These are phyloP conservation scores for Curvularia sp. DNA, from an alignment of 2,329 filamentous ascomycete species.

Conservation along the genomic window DNA sequence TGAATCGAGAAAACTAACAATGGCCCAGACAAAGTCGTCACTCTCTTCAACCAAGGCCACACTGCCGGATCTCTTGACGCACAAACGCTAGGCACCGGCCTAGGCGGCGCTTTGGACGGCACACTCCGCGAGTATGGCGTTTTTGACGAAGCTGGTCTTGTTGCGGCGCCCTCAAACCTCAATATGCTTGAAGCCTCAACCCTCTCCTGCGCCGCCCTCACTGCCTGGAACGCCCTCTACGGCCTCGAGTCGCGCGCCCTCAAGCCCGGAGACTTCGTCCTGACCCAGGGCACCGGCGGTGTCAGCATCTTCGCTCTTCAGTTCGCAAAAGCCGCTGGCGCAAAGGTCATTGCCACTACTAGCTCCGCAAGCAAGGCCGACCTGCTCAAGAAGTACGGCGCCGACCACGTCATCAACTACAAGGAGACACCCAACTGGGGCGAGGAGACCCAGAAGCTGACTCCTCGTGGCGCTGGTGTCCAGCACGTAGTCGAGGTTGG, in stretches of 20 bases:
- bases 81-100: slow-evolving; percentile 58
- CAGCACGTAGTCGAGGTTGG: slow-evolving; percentile 72
- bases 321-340: slow-evolving; percentile 61
- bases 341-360: slow-evolving; percentile 65
- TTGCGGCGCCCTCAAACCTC: slow-evolving; percentile 66
- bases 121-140: slow-evolving; percentile 70
- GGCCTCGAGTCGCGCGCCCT: slow-evolving; percentile 53
- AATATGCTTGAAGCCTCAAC: slow-evolving; percentile 57
- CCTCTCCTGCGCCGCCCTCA: slow-evolving; percentile 54
- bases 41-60: slow-evolving; percentile 68
- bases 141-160: slow-evolving; percentile 72
- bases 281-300: slow-evolving; percentile 75
- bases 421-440: slow-evolving; percentile 61
- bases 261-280: slow-evolving; percentile 57
- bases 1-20: slow-evolving; percentile 8
- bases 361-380: slow-evolving; percentile 59
- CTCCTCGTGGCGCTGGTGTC: slow-evolving; percentile 61
- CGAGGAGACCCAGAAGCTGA: slow-evolving; percentile 59
- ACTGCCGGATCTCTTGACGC: slow-evolving; percentile 57
- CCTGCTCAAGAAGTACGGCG: slow-evolving; percentile 60
- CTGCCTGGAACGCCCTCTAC: slow-evolving; percentile 62
- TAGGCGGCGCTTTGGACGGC: slow-evolving; percentile 74
- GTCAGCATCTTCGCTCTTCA: slow-evolving; percentile 71
- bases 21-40: slow-evolving; percentile 61
- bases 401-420: slow-evolving; percentile 66